A percentile compares a stretch with the other conserved stretches of the same genome.
These are phyloP conservation scores for Spatholobus suberectus DNA, from an alignment of 306 rosid species.

Conservation along the genomic window DNA sequence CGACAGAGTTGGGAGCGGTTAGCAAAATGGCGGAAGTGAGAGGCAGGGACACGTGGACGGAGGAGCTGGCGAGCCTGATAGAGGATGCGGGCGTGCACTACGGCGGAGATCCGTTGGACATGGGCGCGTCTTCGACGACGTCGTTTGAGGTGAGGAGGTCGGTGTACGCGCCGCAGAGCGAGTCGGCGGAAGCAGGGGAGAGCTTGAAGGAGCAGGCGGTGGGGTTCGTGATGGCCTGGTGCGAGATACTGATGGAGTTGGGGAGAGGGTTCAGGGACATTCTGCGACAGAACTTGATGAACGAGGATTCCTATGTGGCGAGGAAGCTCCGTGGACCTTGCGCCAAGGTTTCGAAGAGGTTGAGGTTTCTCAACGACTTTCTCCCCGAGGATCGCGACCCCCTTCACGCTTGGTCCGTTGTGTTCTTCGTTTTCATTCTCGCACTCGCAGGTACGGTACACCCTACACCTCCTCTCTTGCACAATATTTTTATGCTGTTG, in stretches of 20 bases:
- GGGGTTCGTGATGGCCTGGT: conserved; percentile 89
- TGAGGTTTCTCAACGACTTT: conserved; percentile 76
- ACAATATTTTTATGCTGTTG: too few species aligned
- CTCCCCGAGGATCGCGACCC: conserved; percentile 99
- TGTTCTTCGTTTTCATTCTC: conserved; percentile 73
- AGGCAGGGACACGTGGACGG: conserved; percentile 57
- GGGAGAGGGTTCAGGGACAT: conserved; percentile 85
- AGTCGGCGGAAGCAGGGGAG: conserved; percentile 61
- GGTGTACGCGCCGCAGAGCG: conserved; percentile 32
- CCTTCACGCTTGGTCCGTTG: conserved; percentile 82
- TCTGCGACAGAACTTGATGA: conserved; percentile 71
- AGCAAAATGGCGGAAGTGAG: conserved; percentile 60
- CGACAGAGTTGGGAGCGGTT: conserved; percentile 9
- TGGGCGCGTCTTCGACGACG: conserved; percentile 45
- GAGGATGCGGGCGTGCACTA: conserved; percentile 60
- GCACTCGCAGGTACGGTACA: conserved; percentile 68
- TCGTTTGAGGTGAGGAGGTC: conserved; percentile 44
- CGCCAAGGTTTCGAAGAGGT: conserved; percentile 62
- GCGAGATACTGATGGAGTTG: conserved; percentile 80
- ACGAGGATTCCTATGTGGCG: conserved; percentile 68
- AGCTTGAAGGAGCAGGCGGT: conserved; percentile 79
- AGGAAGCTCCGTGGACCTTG: conserved; percentile 72
- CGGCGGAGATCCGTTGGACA: conserved; percentile 59
- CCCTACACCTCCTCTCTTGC: not conserved
- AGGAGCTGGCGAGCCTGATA: conserved; percentile 68